phyloP scores from a whole-genome alignment of 139 green algal species.

The Chlamydomonas sphaeroides region DNA sequence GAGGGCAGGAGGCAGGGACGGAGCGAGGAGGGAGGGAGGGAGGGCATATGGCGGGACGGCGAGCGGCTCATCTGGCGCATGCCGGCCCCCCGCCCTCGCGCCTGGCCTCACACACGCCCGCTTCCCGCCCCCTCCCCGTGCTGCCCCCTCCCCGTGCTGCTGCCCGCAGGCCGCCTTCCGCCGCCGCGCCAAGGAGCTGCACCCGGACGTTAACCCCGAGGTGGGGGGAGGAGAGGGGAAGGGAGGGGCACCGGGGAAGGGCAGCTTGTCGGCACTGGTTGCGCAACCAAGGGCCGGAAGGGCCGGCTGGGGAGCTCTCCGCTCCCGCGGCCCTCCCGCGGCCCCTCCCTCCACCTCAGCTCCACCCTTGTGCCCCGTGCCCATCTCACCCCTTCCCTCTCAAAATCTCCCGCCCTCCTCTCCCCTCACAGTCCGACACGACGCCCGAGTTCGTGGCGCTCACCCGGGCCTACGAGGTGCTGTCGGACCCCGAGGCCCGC shows the following conservation, averaged over 20 bases:
- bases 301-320: neutral
- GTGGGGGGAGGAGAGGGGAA: constrained; percentile 7
- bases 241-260: neutral
- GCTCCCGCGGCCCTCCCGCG: no score
- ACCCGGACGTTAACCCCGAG: constrained; percentile 66
- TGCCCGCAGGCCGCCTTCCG: constrained; percentile 53
- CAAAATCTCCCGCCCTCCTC: no score
- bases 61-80: no score
- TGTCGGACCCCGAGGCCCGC: constrained; percentile 33
- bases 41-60: neutral
- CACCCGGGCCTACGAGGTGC: constrained; percentile 39
- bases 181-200: constrained; percentile 57
- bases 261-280: neutral
- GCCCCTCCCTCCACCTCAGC: no score
- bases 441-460: constrained; percentile 24
- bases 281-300: no score
- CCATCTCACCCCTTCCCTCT: no score
- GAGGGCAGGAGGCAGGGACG: no score
- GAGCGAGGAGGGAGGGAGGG: no score
- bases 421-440: constrained; percentile 22
- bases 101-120: no score
- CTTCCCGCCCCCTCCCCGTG: no score
- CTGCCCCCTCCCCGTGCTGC: neutral
- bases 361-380: no score
- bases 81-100: no score